Percentiles rank a stretch among this genome's conserved stretches.
Evolutionary conservation across 345 rosid genomes (phyloP).

Genomic region (Erucastrum elatum): DNA sequence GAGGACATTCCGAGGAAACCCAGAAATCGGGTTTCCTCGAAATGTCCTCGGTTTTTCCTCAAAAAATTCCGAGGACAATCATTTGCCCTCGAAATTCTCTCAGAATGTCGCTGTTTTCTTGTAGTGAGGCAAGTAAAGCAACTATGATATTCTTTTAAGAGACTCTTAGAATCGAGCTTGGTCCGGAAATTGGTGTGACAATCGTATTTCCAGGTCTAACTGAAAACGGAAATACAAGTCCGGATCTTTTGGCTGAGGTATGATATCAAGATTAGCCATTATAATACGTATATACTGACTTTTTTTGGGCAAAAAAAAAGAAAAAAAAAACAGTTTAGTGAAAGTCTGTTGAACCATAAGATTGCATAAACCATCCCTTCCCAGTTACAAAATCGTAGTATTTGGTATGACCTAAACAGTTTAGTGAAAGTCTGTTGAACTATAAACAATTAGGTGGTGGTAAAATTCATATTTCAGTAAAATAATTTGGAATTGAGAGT

Average conservation of each 20-base stretch:
- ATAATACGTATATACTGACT: no score
- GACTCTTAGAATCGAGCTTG: conserved; percentile 54
- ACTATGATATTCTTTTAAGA: conserved; percentile 48
- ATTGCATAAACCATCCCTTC: neutral
- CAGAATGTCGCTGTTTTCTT: no score
- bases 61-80: no score
- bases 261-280: no score
- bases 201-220: conserved; percentile 53
- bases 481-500: neutral
- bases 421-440: neutral
- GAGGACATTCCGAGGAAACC: no score
- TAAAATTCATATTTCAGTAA: neutral
- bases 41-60: no score
- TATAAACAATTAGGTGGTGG: neutral
- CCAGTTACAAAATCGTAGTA: neutral
- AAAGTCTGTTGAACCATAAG: no score
- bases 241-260: conserved; percentile 35
- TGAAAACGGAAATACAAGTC: conserved; percentile 46
- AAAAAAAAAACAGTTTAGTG: no score
- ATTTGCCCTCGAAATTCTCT: no score
- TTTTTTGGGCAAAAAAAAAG: no score
- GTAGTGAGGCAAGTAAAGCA: no score
- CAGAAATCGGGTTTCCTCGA: no score
- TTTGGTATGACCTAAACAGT: neutral
- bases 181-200: conserved; percentile 42